These are phyloP conservation scores for Phascolomyces articulosus DNA, from an alignment of 371 early-diverging fungal species.

Conservation along the genomic window DNA sequence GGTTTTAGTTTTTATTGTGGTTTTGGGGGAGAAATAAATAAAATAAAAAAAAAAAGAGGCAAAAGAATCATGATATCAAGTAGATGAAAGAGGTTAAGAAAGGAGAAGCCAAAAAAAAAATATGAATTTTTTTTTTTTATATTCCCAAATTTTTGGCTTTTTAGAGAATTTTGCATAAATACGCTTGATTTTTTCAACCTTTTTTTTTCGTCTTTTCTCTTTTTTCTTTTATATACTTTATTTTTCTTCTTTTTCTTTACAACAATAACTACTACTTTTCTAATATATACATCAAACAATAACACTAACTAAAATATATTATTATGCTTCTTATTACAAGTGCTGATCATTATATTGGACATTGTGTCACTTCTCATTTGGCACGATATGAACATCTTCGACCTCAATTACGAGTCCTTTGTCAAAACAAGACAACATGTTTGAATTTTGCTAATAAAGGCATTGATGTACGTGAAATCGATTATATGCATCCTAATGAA, in stretches of 20 bases:
- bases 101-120: not conserved
- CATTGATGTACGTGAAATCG: constrained; percentile 38
- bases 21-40: constrained; percentile 1
- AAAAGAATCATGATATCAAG: too few relatives aligned
- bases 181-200: not conserved
- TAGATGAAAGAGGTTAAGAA: not conserved
- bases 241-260: constrained; percentile 9
- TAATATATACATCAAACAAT: not conserved
- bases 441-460: constrained; percentile 31
- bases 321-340: constrained; percentile 48
- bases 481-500: constrained; percentile 38
- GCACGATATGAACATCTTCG: constrained; percentile 29
- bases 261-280: not conserved
- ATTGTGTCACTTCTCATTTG: constrained; percentile 41
- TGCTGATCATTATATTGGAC: constrained; percentile 49
- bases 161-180: constrained; percentile 4
- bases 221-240: constrained; percentile 7
- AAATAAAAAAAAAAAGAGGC: too few relatives aligned
- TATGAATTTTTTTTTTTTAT: not conserved
- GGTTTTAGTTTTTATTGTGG: not conserved
- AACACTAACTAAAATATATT: too few relatives aligned
- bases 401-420: constrained; percentile 30
- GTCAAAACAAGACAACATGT: constrained; percentile 30
- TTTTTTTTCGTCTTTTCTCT: constrained; percentile 1
- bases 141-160: not conserved